Conservation (phyloP, 768 basidiomycete genomes). For the Tylopilus rubrobrunneus region DNA sequence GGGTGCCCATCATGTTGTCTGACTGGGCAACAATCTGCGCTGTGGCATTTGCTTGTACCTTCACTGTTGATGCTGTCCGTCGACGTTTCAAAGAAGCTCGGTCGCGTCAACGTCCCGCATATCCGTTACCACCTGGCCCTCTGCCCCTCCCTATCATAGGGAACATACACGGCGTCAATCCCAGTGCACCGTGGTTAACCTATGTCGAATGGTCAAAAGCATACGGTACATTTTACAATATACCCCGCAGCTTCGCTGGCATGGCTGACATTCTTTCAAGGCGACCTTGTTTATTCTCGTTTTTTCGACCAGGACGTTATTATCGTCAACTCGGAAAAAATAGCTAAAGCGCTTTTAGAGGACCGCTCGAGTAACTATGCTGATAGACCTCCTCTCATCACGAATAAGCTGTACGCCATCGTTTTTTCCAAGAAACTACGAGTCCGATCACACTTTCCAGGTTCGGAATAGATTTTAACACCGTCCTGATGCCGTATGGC, state of each 20-base stretch:
- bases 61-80: background rate
- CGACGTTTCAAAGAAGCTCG: background rate
- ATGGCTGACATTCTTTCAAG: background rate
- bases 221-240: slow-evolving; percentile 2
- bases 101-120: background rate
- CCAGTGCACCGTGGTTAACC: slow-evolving; percentile 10
- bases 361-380: slow-evolving; percentile 20
- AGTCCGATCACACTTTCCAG: background rate
- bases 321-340: slow-evolving; percentile 14
- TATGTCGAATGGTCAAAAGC: slow-evolving; percentile 11
- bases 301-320: slow-evolving; percentile 10
- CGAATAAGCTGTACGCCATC: slow-evolving; percentile 8
- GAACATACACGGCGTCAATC: slow-evolving; percentile 9
- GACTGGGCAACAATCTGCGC: background rate
- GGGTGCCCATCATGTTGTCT: background rate
- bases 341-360: slow-evolving; percentile 13
- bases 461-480: slow-evolving; percentile 17
- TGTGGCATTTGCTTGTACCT: background rate
- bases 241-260: no score
- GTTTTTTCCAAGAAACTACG: background rate
- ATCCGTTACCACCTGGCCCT: slow-evolving; percentile 12
- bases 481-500: slow-evolving; percentile 14
- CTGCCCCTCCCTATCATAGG: slow-evolving; percentile 15
- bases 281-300: slow-evolving; percentile 12
- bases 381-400: slow-evolving; percentile 14